A percentile compares a stretch with the other conserved stretches of the same genome.
phyloP scores from a whole-genome alignment of 2,329 filamentous ascomycete genomes.

The Periconia macrospinosa region DNA sequence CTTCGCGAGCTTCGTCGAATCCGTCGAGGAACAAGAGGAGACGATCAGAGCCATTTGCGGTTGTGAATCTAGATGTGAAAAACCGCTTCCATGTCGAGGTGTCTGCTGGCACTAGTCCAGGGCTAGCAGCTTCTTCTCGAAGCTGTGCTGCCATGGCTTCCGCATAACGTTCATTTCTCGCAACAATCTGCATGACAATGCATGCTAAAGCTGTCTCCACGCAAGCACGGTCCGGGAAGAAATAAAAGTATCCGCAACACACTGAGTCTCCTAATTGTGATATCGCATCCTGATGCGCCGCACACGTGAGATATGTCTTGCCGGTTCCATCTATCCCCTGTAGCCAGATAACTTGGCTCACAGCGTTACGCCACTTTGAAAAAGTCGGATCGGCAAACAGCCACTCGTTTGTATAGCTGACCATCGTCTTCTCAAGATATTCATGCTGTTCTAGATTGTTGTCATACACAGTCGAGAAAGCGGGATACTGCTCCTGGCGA shows the following conservation, averaged over 20 bases:
- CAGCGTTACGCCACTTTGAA: constrained; percentile 26
- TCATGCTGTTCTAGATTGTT: constrained; percentile 7
- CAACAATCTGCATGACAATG: constrained; percentile 34
- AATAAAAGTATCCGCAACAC: constrained; percentile 40
- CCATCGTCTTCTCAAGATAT: constrained; percentile 30
- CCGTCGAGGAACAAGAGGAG: constrained; percentile 36
- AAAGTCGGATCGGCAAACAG: constrained; percentile 29
- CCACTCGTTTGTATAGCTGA: constrained; percentile 38
- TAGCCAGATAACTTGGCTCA: constrained; percentile 28
- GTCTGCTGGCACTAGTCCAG: too few species aligned
- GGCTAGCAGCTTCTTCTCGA: constrained; percentile 21
- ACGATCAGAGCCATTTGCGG: constrained; percentile 1
- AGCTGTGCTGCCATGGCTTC: constrained; percentile 33
- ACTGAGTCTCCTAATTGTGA: too few species aligned
- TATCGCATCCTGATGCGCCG: too few species aligned
- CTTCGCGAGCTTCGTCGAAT: constrained; percentile 30
- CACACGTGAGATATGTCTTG: constrained; percentile 40
- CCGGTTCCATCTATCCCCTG: constrained; percentile 34
- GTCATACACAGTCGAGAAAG: background rate
- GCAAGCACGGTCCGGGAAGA: constrained; percentile 36
- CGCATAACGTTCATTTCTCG: constrained; percentile 31
- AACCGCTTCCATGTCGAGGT: constrained; percentile 16
- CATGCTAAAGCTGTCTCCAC: constrained; percentile 29
- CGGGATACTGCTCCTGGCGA: too few species aligned
- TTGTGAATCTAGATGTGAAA: constrained; percentile 5